Base-by-base conservation (phyloP, 805 yeast species). In the Ogataea pignaliae region DNA sequence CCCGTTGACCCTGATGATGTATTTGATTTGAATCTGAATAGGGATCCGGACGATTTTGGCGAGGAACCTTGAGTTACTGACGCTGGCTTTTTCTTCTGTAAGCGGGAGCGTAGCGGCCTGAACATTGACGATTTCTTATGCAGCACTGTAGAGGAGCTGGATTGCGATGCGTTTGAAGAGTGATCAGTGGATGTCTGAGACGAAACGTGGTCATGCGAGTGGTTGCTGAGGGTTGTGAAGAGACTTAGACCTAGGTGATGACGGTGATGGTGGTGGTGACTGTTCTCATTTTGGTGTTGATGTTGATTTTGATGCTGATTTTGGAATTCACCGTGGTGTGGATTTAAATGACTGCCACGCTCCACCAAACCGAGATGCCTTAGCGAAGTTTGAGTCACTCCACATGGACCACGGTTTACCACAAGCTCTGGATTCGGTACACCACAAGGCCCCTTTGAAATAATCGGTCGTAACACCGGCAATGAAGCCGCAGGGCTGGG, bases 401-500 rank as follows among this genome's bases (percentile, higher is more conserved):
- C 34, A 38, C 35, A 40, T 11, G 36, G 42, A 8, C 41, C 39
- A 26, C 17, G 35, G 28, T 29, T 34, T 9, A 35, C 29, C 7
- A 18, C 3, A 7, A 35, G 8, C 32, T 47, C 49, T 4, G 42
- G 40, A 39, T 48, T 48, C 12, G 39, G n/a, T 4, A 48, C 30
- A 17, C 51, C 51, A 44, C 51, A 47, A 11, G 51, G 51, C 6
- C 51, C 51, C 30, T 41, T 44, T 14, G 39, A n/a, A 13, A 29
- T 12, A 12, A 28, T 29, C 7, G 29, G 32, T 14, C 36, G 36
- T 9, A 33, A 11, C 3, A 29, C 36, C 5, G 29, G 40, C 3
- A 38, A 10, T 13, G 39, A n/a, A 12, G 34, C 14, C n/a, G 33
- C 41, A 3, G 45, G 49, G 26, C 44, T 44, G 3, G 45, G 46